These are phyloP conservation scores for Furculomyces boomerangus DNA, from an alignment of 371 early-diverging fungal species.

Conservation along the genomic window DNA sequence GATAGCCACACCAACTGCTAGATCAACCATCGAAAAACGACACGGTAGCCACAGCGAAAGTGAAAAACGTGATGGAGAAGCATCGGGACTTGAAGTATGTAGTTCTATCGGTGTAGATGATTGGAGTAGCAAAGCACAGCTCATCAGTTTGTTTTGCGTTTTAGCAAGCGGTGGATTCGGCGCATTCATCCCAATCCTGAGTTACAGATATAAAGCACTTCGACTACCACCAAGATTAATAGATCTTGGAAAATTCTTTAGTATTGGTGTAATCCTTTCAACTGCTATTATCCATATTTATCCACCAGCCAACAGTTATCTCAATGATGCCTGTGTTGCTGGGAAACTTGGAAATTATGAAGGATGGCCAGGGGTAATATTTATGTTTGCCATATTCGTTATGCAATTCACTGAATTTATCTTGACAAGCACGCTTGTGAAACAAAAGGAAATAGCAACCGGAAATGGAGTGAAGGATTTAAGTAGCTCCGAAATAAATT, in stretches of 20 bases:
- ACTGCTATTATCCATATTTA: constrained; percentile 64
- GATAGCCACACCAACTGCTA: no score
- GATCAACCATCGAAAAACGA: no score
- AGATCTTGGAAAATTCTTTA: constrained; percentile 35
- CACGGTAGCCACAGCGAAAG: no score
- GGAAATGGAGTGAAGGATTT: constrained; percentile 1
- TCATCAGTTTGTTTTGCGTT: constrained; percentile 36
- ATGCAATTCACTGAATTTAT: constrained; percentile 32
- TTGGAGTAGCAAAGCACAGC: constrained; percentile 29
- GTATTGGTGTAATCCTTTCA: constrained; percentile 62
- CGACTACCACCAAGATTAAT: constrained; percentile 12
- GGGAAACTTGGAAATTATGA: constrained; percentile 16
- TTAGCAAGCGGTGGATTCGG: constrained; percentile 26
- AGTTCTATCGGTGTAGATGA: constrained; percentile 6
- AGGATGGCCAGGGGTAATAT: constrained; percentile 27
- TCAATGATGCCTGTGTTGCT: constrained; percentile 27
- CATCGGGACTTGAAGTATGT: no score
- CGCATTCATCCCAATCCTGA: constrained; percentile 22
- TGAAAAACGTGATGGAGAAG: no score
- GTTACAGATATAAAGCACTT: constrained; percentile 11
- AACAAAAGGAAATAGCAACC: constrained; percentile 6
- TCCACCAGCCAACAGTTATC: constrained; percentile 22
- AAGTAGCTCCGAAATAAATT: background rate
- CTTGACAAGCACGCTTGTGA: constrained; percentile 5
- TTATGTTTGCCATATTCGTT: constrained; percentile 31